Evolutionary conservation across 805 yeast species (phyloP).

Genomic region (Kodamaea leandrae): DNA sequence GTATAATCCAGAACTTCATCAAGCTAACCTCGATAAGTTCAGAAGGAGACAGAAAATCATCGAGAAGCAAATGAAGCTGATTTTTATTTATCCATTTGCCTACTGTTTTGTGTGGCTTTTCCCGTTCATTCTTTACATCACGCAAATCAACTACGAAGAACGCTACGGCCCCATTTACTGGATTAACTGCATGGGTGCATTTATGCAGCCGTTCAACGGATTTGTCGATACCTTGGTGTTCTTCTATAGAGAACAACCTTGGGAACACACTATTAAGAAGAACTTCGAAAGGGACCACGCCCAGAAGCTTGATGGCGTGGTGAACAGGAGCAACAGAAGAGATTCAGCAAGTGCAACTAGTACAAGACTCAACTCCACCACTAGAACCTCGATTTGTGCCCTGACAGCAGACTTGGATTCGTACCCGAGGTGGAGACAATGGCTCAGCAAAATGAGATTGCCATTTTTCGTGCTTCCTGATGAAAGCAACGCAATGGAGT

Average conservation of each 20-base stretch:
- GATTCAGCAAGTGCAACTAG: slow-evolving; percentile 26
- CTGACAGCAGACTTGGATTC: slow-evolving; percentile 27
- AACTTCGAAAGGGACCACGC: slow-evolving; percentile 37
- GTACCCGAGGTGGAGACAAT: slow-evolving; percentile 39
- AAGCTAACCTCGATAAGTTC: slow-evolving; percentile 59
- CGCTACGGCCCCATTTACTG: slow-evolving; percentile 54
- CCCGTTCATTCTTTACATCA: slow-evolving; percentile 66
- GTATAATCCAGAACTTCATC: slow-evolving; percentile 47
- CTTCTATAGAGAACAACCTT: slow-evolving; percentile 73
- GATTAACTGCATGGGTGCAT: slow-evolving; percentile 66
- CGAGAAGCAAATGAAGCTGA: slow-evolving; percentile 72
- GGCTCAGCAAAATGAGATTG: slow-evolving; percentile 32
- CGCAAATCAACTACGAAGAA: slow-evolving; percentile 50
- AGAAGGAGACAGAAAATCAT: slow-evolving; percentile 63
- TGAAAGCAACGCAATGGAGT: slow-evolving; percentile 26
- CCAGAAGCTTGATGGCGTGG: slow-evolving; percentile 22
- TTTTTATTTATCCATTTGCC: slow-evolving; percentile 81
- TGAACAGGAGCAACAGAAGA: neutral
- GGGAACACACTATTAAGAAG: slow-evolving; percentile 51
- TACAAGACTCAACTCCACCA: slow-evolving; percentile 16
- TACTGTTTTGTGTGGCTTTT: slow-evolving; percentile 79
- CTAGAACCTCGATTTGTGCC: slow-evolving; percentile 28
- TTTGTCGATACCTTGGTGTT: slow-evolving; percentile 75
- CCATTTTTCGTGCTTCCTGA: slow-evolving; percentile 49
- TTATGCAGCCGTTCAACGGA: slow-evolving; percentile 79